Conservation (phyloP, 2,329 filamentous ascomycete genomes). For the Penicillium sp. region DNA sequence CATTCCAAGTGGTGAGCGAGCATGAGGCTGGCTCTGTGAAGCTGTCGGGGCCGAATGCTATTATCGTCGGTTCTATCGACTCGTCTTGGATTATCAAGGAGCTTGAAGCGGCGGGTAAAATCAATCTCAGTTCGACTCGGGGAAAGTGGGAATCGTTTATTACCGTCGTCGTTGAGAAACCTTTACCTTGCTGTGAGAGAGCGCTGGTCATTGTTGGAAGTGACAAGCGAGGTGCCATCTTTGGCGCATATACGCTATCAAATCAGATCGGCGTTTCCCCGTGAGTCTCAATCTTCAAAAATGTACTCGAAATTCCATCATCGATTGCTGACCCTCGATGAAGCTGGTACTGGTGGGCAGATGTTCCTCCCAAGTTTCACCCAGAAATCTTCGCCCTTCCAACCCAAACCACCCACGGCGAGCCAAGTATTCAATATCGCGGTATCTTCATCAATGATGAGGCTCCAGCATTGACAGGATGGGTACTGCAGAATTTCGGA, state of each 20-base stretch:
- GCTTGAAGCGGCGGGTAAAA: conserved; percentile 43
- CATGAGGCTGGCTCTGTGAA: not conserved
- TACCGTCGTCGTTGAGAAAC: conserved; percentile 62
- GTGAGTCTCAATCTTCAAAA: conserved; percentile 3
- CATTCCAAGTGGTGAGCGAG: conserved; percentile 1
- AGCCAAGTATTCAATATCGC: conserved; percentile 69
- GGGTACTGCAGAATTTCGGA: conserved; percentile 59
- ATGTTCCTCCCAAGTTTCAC: conserved; percentile 59
- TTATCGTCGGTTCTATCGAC: conserved; percentile 17
- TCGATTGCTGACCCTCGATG: not conserved
- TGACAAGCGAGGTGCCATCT: conserved; percentile 70
- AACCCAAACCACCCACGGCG: conserved; percentile 59
- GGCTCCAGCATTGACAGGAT: conserved; percentile 68
- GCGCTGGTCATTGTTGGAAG: conserved; percentile 71
- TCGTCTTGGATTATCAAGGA: conserved; percentile 11
- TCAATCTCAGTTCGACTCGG: conserved; percentile 62
- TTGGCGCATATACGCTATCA: conserved; percentile 71
- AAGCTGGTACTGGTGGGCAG: conserved; percentile 69
- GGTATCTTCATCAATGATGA: conserved; percentile 75
- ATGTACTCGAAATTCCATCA: not conserved
- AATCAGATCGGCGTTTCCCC: conserved; percentile 75
- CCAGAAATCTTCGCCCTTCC: conserved; percentile 60
- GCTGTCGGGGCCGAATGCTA: not conserved
- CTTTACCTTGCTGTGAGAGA: conserved; percentile 58
- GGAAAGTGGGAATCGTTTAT: conserved; percentile 73